Conservation (phyloP, 768 basidiomycete genomes). For the Lentinula boryana region DNA sequence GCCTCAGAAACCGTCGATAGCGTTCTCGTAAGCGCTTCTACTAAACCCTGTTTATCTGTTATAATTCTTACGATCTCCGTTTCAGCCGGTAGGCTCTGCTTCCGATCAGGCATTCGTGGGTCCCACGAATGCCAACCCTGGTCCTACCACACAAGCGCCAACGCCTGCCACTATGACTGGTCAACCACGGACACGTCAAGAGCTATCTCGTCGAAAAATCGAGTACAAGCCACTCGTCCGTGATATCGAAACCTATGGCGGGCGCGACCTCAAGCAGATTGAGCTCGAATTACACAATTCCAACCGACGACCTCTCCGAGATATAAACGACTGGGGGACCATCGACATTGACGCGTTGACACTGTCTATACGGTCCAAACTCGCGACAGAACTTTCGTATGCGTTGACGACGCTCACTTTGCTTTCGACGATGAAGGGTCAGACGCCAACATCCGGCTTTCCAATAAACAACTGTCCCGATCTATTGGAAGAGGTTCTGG, state of each 20-base stretch:
- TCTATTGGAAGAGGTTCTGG: constrained; percentile 80
- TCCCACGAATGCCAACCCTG: background rate
- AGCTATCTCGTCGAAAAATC: constrained; percentile 70
- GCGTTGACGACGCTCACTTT: constrained; percentile 83
- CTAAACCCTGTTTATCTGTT: background rate
- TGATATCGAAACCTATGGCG: constrained; percentile 71
- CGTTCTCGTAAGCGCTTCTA: constrained; percentile 31
- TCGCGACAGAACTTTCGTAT: constrained; percentile 82
- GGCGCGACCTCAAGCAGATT: constrained; percentile 68
- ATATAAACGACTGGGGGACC: constrained; percentile 80
- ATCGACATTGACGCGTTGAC: constrained; percentile 90
- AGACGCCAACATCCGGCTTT: constrained; percentile 61
- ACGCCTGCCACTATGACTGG: constrained; percentile 16
- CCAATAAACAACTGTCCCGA: constrained; percentile 72
- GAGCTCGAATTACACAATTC: constrained; percentile 51
- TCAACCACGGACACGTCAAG: constrained; percentile 35
- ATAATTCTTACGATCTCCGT: constrained; percentile 8
- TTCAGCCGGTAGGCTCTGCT: constrained; percentile 5
- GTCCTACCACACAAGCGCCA: constrained; percentile 13
- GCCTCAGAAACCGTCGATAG: constrained; percentile 41
- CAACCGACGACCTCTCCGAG: constrained; percentile 56
- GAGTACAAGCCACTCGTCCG: constrained; percentile 82
- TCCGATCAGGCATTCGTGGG: constrained; percentile 4
- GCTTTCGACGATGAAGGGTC: constrained; percentile 71
- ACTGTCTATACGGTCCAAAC: constrained; percentile 86